phyloP scores from a whole-genome alignment of 2,329 filamentous ascomycete species.

The Escovopsis weberi region DNA sequence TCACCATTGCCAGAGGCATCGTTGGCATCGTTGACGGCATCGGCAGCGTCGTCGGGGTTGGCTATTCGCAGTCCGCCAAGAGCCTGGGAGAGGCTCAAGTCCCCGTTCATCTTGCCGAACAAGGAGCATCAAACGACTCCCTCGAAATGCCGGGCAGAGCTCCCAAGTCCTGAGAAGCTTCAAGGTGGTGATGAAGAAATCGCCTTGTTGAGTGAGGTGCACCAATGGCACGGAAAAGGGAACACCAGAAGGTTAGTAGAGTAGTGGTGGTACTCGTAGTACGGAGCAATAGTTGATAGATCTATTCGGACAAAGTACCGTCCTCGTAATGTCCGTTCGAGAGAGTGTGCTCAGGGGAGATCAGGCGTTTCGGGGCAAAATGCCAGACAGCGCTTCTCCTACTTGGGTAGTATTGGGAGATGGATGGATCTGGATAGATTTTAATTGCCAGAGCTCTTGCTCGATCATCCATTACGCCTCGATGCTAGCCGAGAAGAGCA shows the following conservation, averaged over 20 bases:
- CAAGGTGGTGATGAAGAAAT: slow-evolving; percentile 4
- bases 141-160: slow-evolving; percentile 4
- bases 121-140: slow-evolving; percentile 6
- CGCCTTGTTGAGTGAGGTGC: neutral
- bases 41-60: slow-evolving; percentile 68
- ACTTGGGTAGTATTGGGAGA: no score
- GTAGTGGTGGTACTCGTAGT: no score
- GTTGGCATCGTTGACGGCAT: slow-evolving; percentile 13
- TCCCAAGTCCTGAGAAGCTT: slow-evolving; percentile 3
- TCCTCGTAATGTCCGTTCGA: neutral
- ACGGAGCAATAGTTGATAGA: no score
- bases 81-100: slow-evolving; percentile 82
- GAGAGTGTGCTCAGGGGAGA: neutral
- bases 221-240: neutral
- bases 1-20: slow-evolving; percentile 11
- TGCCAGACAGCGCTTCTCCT: no score
- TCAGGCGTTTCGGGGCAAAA: neutral
- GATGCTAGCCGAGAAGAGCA: no score
- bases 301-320: no score
- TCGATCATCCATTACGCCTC: no score
- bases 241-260: neutral
- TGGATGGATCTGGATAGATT: no score
- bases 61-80: slow-evolving; percentile 91
- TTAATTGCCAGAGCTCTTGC: no score
- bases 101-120: slow-evolving; percentile 60